A percentile compares a stretch with the other conserved stretches of the same genome.
Conservation (phyloP, 495 filamentous ascomycete species). For the Evernia prunastri region DNA sequence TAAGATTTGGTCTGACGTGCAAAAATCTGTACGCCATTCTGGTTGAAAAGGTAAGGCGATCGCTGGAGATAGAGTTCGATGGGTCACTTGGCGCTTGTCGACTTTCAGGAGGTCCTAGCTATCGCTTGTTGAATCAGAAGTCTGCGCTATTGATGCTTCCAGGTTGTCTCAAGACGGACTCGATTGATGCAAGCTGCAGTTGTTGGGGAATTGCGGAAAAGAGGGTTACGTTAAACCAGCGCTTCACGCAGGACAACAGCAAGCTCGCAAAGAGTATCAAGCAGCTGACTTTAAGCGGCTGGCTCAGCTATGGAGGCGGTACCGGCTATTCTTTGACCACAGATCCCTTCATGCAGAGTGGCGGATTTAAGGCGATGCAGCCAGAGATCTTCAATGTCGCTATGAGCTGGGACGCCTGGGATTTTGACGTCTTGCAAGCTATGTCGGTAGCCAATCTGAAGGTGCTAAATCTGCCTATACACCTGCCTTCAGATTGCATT, state of each 20-base stretch:
- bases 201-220: neutral
- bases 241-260: neutral
- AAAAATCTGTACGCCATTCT: neutral
- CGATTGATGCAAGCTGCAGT: too few species aligned
- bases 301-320: neutral
- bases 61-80: neutral
- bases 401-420: neutral
- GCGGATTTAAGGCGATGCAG: neutral
- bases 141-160: neutral
- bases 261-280: neutral
- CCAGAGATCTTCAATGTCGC: neutral
- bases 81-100: neutral
- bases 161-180: too few species aligned
- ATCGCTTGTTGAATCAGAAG: neutral
- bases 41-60: neutral
- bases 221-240: neutral
- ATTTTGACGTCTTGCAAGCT: neutral
- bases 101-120: neutral
- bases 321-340: neutral
- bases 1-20: slow-evolving; percentile 3
- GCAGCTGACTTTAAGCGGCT: neutral
- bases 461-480: neutral
- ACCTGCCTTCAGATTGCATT: neutral
- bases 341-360: neutral
- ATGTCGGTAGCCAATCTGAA: neutral